Percentiles rank a stretch among this genome's conserved stretches.
Conservation (phyloP, 768 basidiomycete species). For the Tubosaeta brunneosetosa region DNA sequence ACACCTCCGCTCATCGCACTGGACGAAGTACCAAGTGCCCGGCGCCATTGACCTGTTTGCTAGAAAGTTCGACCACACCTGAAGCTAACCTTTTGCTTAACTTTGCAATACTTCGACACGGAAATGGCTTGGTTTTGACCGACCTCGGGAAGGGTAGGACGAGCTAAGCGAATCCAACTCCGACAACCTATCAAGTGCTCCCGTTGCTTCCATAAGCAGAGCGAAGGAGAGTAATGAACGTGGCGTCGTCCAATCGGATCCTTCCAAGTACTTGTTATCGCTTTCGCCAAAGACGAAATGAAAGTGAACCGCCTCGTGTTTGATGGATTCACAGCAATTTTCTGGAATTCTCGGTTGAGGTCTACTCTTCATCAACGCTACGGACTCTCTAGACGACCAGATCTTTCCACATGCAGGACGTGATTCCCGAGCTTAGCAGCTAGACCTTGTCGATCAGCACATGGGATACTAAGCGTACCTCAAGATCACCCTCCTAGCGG, state of each 20-base stretch:
- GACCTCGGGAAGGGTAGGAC: not conserved
- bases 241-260: constrained; percentile 4
- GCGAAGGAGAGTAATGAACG: not conserved
- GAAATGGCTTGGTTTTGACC: not conserved
- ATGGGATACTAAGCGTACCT: not conserved
- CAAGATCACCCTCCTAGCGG: not conserved
- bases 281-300: constrained; percentile 9
- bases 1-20: not conserved
- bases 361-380: not conserved
- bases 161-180: not conserved
- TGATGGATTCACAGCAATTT: constrained; percentile 1
- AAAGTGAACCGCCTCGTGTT: constrained; percentile 23
- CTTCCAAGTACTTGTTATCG: not conserved
- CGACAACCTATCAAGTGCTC: not conserved
- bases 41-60: not conserved
- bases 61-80: not conserved
- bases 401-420: not conserved
- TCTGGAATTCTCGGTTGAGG: not conserved
- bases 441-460: not conserved
- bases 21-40: not conserved
- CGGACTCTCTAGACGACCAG: not conserved
- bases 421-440: not conserved
- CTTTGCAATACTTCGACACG: not conserved
- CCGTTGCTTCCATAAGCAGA: not conserved
- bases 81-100: too few relatives aligned